Conservation (phyloP, 1,284 basidiomycete genomes). For the Fomes fomentarius region DNA sequence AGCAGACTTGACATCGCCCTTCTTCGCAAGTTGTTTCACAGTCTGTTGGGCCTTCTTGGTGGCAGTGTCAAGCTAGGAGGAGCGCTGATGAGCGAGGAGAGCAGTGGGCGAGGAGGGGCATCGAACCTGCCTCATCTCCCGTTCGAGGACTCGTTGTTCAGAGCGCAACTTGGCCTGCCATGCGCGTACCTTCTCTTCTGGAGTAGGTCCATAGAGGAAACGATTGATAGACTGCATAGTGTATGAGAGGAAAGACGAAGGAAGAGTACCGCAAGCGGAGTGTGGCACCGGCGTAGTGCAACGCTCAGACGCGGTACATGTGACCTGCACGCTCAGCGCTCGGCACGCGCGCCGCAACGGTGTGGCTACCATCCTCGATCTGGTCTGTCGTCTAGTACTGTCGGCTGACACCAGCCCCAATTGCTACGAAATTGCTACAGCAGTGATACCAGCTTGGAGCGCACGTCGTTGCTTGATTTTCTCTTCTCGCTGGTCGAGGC, state of each 20-base stretch:
- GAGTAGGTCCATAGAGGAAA: conserved; percentile 92
- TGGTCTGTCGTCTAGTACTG: too few relatives aligned
- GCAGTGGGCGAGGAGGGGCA: conserved; percentile 19
- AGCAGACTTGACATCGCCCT: conserved; percentile 93
- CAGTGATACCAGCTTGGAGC: too few relatives aligned
- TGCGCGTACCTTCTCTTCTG: conserved; percentile 87
- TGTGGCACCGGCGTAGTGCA: conserved; percentile 12
- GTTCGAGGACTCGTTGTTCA: conserved; percentile 82
- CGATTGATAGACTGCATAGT: conserved; percentile 87
- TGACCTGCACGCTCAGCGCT: conserved; percentile 2
- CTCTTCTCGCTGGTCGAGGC: conserved; percentile 22
- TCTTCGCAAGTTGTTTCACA: conserved; percentile 89
- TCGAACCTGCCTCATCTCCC: conserved; percentile 92
- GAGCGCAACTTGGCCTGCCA: conserved; percentile 88
- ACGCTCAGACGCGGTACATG: conserved; percentile 26
- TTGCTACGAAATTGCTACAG: too few relatives aligned
- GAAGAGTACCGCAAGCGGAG: conserved; percentile 1
- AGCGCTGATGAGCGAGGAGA: conserved; percentile 26
- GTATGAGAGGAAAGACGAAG: conserved; percentile 4
- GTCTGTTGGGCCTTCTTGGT: conserved; percentile 81
- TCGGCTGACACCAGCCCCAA: conserved; percentile 7
- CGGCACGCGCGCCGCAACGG: too few relatives aligned
- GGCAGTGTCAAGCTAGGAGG: conserved; percentile 76
- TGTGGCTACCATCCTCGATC: too few relatives aligned
- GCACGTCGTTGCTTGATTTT: not conserved